Base-by-base conservation (phyloP, 2,329 filamentous ascomycete genomes). In the Pseudogymnoascus sp. region DNA sequence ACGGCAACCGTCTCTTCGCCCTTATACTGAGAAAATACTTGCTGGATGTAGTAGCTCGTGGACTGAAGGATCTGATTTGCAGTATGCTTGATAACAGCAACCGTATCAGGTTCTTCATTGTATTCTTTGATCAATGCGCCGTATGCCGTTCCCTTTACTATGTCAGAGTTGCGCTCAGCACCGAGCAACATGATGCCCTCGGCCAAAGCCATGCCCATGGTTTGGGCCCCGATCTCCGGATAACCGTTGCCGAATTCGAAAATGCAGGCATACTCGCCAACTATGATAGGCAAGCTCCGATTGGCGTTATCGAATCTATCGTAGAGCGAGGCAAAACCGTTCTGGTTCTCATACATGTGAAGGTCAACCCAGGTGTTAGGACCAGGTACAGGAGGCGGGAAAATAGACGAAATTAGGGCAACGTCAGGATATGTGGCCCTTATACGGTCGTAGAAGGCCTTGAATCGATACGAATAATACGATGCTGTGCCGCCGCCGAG, bases 81-180 rank as follows among this genome's bases (percentile, higher is more conserved):
- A 6, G 70, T 69, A 37, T 68, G 61, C 0, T 69, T 67, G 59
- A 67, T 66, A 61, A 66, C 69, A 6, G 64, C 68, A 29, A 71
- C 64, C 44, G 70, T 33, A 42, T 71, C 67, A 16, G 70, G 70
- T 38, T 65, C 66, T 67, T 66, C 67, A 38, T 68, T 73, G 65
- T n/a, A 70, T 76, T 72, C 66, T 75, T 71, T 26, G 76, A 42
- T 50, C 75, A 63, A 0, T 75, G 74, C 4, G 75, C 33, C 74
- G 64, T 76, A 77, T 4, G 70, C 69, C 2, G 70, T 72, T 69
- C 75, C 70, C 61, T 72, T 70, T 2, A 77, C 72, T 2, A 75
- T 68, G 59, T 76, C 72, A 2, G 73, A 73, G 63, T 77, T 77
- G 21, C 74, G 67, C 64, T 70, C 67, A 2, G 64, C 64, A 2